Evolutionary conservation across 1,284 basidiomycete species (phyloP).

Genomic region (Ustilago sp.): DNA sequence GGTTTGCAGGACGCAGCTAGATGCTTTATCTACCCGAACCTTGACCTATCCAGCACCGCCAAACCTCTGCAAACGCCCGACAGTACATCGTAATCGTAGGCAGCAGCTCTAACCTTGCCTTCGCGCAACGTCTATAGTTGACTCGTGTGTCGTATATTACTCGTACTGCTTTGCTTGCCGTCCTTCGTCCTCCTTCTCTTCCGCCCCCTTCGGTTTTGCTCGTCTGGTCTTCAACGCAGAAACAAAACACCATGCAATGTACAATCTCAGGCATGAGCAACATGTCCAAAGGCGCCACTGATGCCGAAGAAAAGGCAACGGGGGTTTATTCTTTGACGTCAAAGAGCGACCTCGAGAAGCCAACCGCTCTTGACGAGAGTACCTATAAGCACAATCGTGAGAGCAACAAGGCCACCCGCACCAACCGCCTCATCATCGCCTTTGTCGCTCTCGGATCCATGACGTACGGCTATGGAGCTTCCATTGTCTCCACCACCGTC

Average conservation of each 20-base stretch:
- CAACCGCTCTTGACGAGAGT: neutral
- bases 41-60: neutral
- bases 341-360: slow-evolving; percentile 1
- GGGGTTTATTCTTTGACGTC: neutral
- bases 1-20: no score
- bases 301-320: neutral
- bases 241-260: neutral
- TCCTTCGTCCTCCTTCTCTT: neutral
- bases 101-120: neutral
- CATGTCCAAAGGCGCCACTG: neutral
- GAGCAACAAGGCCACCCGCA: slow-evolving; percentile 5
- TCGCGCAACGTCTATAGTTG: no score
- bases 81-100: neutral
- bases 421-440: slow-evolving; percentile 3
- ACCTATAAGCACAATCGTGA: slow-evolving; percentile 1
- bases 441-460: slow-evolving; percentile 1
- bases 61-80: neutral
- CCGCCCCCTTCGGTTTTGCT: neutral
- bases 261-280: neutral
- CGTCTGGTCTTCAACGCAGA: neutral
- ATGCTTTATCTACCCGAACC: neutral
- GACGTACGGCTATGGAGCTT: slow-evolving; percentile 3
- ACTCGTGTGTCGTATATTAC: neutral
- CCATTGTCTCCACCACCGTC: slow-evolving; percentile 2
- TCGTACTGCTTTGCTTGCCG: neutral